Base-by-base conservation (phyloP, 2,329 filamentous ascomycete species). In the Sclerotinia spermophila region DNA sequence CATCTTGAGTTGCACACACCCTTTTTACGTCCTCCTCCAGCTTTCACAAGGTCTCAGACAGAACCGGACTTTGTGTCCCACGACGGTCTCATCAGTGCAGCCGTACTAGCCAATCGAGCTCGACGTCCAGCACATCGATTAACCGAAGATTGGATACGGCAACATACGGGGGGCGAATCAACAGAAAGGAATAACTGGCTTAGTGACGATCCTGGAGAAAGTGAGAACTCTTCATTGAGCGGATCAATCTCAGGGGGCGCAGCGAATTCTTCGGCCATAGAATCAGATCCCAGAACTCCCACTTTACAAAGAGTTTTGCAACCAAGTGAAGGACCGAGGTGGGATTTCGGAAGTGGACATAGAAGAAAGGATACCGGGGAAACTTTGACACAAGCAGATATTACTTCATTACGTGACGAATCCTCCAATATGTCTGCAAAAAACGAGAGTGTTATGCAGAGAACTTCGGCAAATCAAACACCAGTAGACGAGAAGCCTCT, bases 141-240 rank as follows among this genome's bases (percentile, higher is more conserved):
- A 68, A 93, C 91, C 0, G 91, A 94, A 80, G 91, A 94, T 83
- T 95, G 92, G 92, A 93, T 96, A 75, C 90, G 92, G 72, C 91
- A 92, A 73, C 93, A 94, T 78, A 89, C 92, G n/a, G 77, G 90
- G n/a, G 86, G 87, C 74, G 88, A 90, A 75, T 86, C 85, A 74
- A 87, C 86, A 44, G 92, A 96, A 79, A 87, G 88, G 74, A 89
- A 88, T 72, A 90, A 93, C 81, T 97, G 93, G 93, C 85, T 94
- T 75, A 96, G 92, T 79, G 93, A 96, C 86, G 87, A 89, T 73
- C 86, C 87, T 35, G 87, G 87, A 78, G 87, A 87, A 77, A 93
- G 90, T 79, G 91, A 93, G 84, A 87, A 87, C 83, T 92, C 89
- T 86, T 92, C 90, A 83, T 77, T 90, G 87, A 90, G 88, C 84